phyloP scores from a whole-genome alignment of 345 rosid species.

The Stellera chamaejasme region DNA sequence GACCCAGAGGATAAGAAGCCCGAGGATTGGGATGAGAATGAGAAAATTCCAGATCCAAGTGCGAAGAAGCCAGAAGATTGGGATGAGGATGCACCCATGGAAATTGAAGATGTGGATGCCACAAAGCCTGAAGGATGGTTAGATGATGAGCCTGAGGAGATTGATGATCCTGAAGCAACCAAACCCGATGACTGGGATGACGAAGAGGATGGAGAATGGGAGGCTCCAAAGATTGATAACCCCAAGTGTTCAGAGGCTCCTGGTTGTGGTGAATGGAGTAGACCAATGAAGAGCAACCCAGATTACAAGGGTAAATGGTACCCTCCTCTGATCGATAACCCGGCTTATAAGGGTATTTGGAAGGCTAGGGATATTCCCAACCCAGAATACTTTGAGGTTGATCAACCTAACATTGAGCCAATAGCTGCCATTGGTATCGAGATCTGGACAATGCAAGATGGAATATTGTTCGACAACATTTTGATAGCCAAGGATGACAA shows the following conservation, averaged over 20 bases:
- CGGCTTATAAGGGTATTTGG: constrained; percentile 83
- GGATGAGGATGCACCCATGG: constrained; percentile 96
- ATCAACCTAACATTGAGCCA: constrained; percentile 61
- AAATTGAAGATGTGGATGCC: constrained; percentile 73
- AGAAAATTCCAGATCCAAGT: constrained; percentile 60
- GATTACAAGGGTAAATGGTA: constrained; percentile 90
- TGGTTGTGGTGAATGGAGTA: constrained; percentile 92
- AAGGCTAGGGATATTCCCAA: constrained; percentile 75
- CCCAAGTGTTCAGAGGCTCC: constrained; percentile 71
- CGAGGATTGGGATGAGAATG: constrained; percentile 88
- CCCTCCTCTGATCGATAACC: constrained; percentile 72
- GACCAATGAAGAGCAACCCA: constrained; percentile 70
- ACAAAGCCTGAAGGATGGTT: constrained; percentile 90
- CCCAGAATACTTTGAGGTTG: constrained; percentile 71
- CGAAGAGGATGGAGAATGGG: constrained; percentile 94
- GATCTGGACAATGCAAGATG: constrained; percentile 96
- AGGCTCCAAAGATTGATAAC: constrained; percentile 77
- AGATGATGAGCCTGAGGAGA: constrained; percentile 85
- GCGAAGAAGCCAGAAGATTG: constrained; percentile 83
- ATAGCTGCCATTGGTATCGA: constrained; percentile 82
- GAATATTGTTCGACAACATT: constrained; percentile 69
- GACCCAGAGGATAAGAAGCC: constrained; percentile 90
- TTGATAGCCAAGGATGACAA: constrained; percentile 61
- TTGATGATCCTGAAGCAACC: constrained; percentile 79
- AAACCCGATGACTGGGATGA: constrained; percentile 96